Evolutionary conservation across 352 stramenopile genomes (phyloP), one percentile per base, ranked within the genome.

Genomic region (Globisporangium yorkense): DNA sequence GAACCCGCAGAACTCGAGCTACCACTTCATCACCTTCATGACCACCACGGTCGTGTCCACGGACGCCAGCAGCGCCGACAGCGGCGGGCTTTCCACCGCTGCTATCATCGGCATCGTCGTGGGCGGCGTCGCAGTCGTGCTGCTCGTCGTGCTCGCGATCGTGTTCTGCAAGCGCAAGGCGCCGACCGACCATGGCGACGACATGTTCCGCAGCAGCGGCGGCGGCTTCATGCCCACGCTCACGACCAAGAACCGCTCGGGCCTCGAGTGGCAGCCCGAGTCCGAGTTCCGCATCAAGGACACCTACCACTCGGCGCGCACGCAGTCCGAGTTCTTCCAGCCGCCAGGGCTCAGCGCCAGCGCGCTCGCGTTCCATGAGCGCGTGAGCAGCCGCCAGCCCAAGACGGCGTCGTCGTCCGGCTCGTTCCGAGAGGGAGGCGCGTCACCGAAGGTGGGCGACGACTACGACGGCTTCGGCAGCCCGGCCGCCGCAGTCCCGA

Each of bases 1-100:
- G 51, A 71, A 87, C 54, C 78, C 70, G n/a, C 47, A 67, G 13
- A 63, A 81, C 37, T 61, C 82, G 62, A 87, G 75, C 33, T 92
- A 89, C 62, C 79, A 92, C 65, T 89, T 92, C 55, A 80, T 92
- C 50, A 81, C 77, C 39, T 92, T 88, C 64, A 74, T 80, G 33
- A 92, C 77, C 16, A 84, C 79, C 5, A 57, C 44, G 2, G 51
- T 75, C 6, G 49, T 21, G 8, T 62, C 66, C 27, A 71, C 62
- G 0, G 67, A 12, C 13, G 61, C 61, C 9, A 46, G 20, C n/a
- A 54, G 56, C 1, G 51, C 49, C 7, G 5, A 12, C 27, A 21
- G 8, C 27, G 33, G 52, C 48, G 74, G 75, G 0, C 57, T 73
- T n/a, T 85, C 75, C 1, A 84, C 67, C 7, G 70, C 68, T 1